Conservation (phyloP, 1,139 yeast genomes). For the Scheffersomyces parashehatae region DNA sequence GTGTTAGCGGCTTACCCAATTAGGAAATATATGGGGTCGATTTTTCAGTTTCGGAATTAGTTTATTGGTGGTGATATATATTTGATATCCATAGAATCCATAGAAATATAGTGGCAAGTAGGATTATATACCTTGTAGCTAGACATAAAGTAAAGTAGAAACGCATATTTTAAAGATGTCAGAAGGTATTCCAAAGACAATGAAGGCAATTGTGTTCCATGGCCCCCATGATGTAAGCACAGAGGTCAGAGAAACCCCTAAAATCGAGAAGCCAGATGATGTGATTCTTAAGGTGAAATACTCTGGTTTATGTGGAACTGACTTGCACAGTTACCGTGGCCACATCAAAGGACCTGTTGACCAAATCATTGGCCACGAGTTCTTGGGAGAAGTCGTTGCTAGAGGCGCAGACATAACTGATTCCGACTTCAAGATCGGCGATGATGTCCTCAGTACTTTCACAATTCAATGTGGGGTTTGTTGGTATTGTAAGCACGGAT, state of each 20-base stretch:
- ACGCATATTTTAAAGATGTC: not conserved
- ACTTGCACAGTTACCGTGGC: slow-evolving; percentile 61
- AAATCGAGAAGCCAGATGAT: slow-evolving; percentile 39
- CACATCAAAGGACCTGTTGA: slow-evolving; percentile 44
- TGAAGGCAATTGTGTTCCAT: slow-evolving; percentile 60
- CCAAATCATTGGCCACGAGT: slow-evolving; percentile 55
- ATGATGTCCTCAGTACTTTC: slow-evolving; percentile 50
- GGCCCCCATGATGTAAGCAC: slow-evolving; percentile 50
- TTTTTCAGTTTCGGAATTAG: too few species aligned
- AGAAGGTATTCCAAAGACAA: slow-evolving; percentile 19
- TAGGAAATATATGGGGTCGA: too few species aligned
- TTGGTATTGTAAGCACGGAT: slow-evolving; percentile 55
- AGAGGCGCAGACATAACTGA: slow-evolving; percentile 34
- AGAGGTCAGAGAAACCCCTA: slow-evolving; percentile 46
- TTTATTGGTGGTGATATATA: too few species aligned
- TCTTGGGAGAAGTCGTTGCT: slow-evolving; percentile 42
- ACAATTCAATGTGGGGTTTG: slow-evolving; percentile 59
- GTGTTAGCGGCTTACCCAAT: too few species aligned
- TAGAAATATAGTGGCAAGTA: too few species aligned
- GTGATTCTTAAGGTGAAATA: slow-evolving; percentile 53
- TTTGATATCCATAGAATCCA: too few species aligned
- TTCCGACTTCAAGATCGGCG: slow-evolving; percentile 39
- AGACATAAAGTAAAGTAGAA: too few species aligned
- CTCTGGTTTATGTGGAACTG: slow-evolving; percentile 64
- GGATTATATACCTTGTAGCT: too few species aligned